phyloP scores from a whole-genome alignment of 768 basidiomycete species.

The Termitomyces sp. region DNA sequence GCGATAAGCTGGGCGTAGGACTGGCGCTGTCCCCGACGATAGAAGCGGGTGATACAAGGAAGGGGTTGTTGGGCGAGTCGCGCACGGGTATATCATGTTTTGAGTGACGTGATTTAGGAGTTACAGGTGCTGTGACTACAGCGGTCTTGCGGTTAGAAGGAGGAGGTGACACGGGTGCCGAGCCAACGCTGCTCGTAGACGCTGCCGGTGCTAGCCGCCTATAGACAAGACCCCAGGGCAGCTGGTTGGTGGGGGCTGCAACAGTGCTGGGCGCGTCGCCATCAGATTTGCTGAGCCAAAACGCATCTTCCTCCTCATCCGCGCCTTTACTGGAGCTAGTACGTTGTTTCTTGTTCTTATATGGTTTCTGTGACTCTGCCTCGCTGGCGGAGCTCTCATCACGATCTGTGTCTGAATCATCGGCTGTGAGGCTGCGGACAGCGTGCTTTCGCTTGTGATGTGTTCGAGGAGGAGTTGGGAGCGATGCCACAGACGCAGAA shows the following conservation, averaged over 20 bases:
- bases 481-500: constrained; percentile 58
- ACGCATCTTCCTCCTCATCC: constrained; percentile 49
- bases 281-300: constrained; percentile 37
- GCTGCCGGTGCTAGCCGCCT: constrained; percentile 21
- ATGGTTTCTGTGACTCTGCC: constrained; percentile 13
- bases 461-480: constrained; percentile 67
- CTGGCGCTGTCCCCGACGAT: constrained; percentile 27
- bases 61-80: constrained; percentile 73
- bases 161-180: constrained; percentile 59
- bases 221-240: constrained; percentile 31
- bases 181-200: constrained; percentile 17
- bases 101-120: constrained; percentile 27
- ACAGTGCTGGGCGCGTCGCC: constrained; percentile 5
- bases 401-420: constrained; percentile 43
- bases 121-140: constrained; percentile 35
- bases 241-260: constrained; percentile 12
- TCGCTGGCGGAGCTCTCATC: constrained; percentile 33
- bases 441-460: constrained; percentile 45
- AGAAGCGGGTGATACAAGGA: constrained; percentile 41
- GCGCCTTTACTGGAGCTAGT: constrained; percentile 27
- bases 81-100: constrained; percentile 29
- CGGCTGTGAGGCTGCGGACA: constrained; percentile 27
- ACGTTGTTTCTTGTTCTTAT: constrained; percentile 36
- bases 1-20: constrained; percentile 26
- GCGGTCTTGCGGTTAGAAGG: constrained; percentile 51